phyloP scores from a whole-genome alignment of 208 protist genomes.

The Crithidia brevicula region DNA sequence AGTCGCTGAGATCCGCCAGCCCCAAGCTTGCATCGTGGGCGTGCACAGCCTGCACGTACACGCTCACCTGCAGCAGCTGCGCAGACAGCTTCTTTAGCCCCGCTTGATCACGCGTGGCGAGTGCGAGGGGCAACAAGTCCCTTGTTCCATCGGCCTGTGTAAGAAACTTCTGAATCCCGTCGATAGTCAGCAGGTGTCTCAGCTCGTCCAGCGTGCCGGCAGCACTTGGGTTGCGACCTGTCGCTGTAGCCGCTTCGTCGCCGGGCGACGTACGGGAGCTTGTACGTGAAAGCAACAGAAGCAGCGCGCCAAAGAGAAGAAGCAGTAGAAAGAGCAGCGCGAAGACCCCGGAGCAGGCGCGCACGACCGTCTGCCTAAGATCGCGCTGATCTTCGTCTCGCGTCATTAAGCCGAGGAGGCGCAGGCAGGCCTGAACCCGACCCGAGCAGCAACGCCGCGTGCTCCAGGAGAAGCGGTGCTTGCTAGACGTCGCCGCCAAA shows the following conservation, averaged over 20 bases:
- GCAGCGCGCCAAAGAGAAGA: not conserved
- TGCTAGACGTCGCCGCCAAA: no score
- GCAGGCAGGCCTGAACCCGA: not conserved
- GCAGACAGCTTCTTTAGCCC: not conserved
- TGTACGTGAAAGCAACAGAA: not conserved
- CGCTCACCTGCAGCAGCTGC: conserved; percentile 22
- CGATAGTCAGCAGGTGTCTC: not conserved
- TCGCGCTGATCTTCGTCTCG: not conserved
- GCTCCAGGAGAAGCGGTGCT: not conserved
- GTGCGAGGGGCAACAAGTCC: not conserved
- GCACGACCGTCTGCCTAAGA: not conserved
- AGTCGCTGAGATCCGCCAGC: conserved; percentile 31
- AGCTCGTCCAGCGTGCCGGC: not conserved
- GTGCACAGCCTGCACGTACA: conserved; percentile 25
- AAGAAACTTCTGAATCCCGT: not conserved
- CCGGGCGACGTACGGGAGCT: no score
- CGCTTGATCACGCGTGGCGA: not conserved
- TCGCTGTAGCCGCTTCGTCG: no score
- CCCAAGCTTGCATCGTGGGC: conserved; percentile 21
- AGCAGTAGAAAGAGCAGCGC: not conserved
- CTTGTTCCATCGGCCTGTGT: not conserved
- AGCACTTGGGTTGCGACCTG: not conserved
- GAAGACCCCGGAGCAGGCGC: not conserved
- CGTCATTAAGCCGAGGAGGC: not conserved
- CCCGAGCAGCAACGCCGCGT: not conserved